Conservation (phyloP, 768 basidiomycete species). For the Trametes cinnabarina region DNA sequence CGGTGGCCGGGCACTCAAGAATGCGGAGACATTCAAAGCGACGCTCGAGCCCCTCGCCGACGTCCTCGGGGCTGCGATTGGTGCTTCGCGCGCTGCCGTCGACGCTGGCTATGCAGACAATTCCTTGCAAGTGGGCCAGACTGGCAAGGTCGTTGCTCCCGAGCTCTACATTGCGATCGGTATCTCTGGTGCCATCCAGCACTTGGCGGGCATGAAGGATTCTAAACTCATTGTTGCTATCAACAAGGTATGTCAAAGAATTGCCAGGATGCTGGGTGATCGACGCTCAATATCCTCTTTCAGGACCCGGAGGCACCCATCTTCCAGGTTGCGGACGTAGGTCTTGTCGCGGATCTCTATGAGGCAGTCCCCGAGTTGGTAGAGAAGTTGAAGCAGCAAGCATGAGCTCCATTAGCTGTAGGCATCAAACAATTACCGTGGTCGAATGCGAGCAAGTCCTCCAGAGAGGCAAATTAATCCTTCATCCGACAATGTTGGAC, state of each 20-base stretch:
- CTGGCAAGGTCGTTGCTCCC: slow-evolving; percentile 97
- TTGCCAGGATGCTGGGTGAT: not conserved
- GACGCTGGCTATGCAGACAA: slow-evolving; percentile 99
- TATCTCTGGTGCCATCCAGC: slow-evolving; percentile 98
- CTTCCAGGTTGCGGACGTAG: slow-evolving; percentile 96
- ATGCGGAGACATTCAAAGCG: slow-evolving; percentile 85
- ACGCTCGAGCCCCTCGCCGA: slow-evolving; percentile 92
- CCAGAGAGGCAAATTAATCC: no score
- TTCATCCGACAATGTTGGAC: no score
- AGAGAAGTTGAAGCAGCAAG: slow-evolving; percentile 67
- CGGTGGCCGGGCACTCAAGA: slow-evolving; percentile 93
- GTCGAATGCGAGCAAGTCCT: no score
- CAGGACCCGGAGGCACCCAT: slow-evolving; percentile 98
- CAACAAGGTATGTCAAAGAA: slow-evolving; percentile 69
- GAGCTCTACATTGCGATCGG: slow-evolving; percentile 95
- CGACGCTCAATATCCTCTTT: not conserved
- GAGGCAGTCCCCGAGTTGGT: slow-evolving; percentile 89
- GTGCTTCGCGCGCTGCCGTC: slow-evolving; percentile 97
- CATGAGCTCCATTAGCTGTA: not conserved
- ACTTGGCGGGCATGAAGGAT: slow-evolving; percentile 99
- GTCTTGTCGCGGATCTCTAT: slow-evolving; percentile 91
- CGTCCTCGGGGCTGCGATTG: slow-evolving; percentile 89
- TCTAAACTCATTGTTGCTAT: slow-evolving; percentile 97
- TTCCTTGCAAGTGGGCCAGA: slow-evolving; percentile 98
- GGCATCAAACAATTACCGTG: no score